Percentiles rank a stretch among this genome's conserved stretches.
Evolutionary conservation across 257 asterid species (phyloP).

Genomic region (Solanum paucissectum): DNA sequence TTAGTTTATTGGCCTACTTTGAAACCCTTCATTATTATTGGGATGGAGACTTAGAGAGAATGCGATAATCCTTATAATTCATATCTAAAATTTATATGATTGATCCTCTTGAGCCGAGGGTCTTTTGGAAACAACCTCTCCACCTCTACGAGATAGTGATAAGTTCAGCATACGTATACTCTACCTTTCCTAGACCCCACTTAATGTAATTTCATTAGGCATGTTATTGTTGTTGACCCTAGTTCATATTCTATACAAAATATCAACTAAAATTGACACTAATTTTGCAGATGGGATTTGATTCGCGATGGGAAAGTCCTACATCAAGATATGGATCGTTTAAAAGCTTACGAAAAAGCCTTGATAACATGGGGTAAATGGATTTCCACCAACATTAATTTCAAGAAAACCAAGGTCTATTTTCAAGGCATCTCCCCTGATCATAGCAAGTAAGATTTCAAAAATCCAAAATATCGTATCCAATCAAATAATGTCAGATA

Average conservation of each 20-base stretch:
- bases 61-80: no score
- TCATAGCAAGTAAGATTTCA: constrained; percentile 8
- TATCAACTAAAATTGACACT: not conserved
- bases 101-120: not conserved
- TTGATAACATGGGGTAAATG: constrained; percentile 23
- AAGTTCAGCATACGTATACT: no score
- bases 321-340: constrained; percentile 5
- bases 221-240: not conserved
- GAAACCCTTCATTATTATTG: not conserved
- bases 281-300: constrained; percentile 16
- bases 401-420: not conserved
- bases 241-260: not conserved
- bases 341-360: constrained; percentile 15
- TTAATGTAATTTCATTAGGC: no score
- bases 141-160: no score
- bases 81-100: no score
- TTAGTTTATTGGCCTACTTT: not conserved
- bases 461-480: not conserved
- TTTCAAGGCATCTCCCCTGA: constrained; percentile 25
- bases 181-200: rapidly evolving
- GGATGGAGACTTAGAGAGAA: no score
- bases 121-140: no score
- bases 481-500: not conserved
- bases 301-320: not conserved
- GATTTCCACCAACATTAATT: constrained; percentile 7